These are phyloP conservation scores for Mycosarcoma maydis DNA, from an alignment of 1,284 basidiomycete genomes.

Conservation along the genomic window DNA sequence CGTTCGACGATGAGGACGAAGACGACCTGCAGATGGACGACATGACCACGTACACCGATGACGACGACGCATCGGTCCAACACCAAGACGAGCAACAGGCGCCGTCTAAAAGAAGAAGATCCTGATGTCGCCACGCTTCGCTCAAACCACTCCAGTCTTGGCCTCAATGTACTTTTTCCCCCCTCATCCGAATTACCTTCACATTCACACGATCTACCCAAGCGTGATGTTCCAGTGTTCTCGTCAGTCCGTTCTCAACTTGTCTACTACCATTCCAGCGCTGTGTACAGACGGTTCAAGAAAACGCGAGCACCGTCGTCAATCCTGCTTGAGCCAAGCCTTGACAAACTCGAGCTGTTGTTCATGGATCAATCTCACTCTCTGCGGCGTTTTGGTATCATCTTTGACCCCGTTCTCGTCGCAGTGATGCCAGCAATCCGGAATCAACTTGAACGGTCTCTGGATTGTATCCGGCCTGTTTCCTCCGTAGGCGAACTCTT, in stretches of 20 bases:
- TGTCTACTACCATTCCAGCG: too few relatives aligned
- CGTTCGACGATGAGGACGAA: slow-evolving; percentile 23
- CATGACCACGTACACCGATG: slow-evolving; percentile 38
- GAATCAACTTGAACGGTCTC: slow-evolving; percentile 87
- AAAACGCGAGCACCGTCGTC: not conserved
- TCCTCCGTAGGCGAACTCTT: slow-evolving; percentile 73
- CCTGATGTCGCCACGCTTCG: not conserved
- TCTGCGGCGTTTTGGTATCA: slow-evolving; percentile 74
- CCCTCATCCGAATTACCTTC: not conserved
- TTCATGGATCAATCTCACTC: slow-evolving; percentile 82
- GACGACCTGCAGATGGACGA: slow-evolving; percentile 48
- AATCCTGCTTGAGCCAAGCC: slow-evolving; percentile 78
- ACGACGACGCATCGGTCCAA: slow-evolving; percentile 26
- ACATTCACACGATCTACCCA: not conserved
- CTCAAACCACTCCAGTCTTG: not conserved
- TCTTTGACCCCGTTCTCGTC: slow-evolving; percentile 55
- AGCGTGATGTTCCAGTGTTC: too few relatives aligned
- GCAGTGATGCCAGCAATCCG: slow-evolving; percentile 67
- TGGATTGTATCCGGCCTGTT: slow-evolving; percentile 77
- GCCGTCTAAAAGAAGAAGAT: slow-evolving; percentile 33
- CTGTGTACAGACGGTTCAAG: too few relatives aligned
- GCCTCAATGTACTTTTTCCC: slow-evolving; percentile 1
- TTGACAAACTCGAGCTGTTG: slow-evolving; percentile 83
- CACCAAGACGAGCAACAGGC: slow-evolving; percentile 35
- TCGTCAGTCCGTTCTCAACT: too few relatives aligned